Evolutionary conservation across 768 basidiomycete species (phyloP), one percentile per base, ranked within the genome.

Genomic region (Dendrothele bispora): DNA sequence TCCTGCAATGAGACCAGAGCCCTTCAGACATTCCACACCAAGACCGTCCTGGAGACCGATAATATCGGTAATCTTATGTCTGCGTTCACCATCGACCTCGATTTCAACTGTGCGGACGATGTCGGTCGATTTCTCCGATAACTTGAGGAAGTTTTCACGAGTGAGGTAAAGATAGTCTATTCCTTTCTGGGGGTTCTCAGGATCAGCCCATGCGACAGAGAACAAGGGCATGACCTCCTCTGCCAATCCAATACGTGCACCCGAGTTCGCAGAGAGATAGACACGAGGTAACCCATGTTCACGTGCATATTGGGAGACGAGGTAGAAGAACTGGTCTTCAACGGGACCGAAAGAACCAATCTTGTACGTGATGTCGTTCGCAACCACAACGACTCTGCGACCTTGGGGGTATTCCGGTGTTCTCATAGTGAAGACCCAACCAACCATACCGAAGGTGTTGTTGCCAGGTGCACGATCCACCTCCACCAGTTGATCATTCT

Each of bases 301-400:
- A 32, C 95, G 91, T 28, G 97, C 95, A 60, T 95, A 93, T 64
- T 94, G 86, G 3, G 95, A 95, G 43, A 89, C 94, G 47, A 89
- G 86, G 71, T 81, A 94, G 75, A 99, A 98, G 82, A 90, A 99
- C 50, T 92, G 88, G 68, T 99, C 97, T 64, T 99, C 97, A 2
- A 72, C 63, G 36, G 97, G 97, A 36, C 95, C 95, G 67, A 99
- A 99, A 11, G 97, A 98, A 44, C 97, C 97, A 54, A 98, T 98
- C 71, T 89, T 95, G 79, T 83, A 97, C 12, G 97, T 99, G 70
- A 98, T 99, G 59, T 99, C 97, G 69, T 99, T 99, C 46, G 97
- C 91, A 51, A 99, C 79, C 37, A 92, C 90, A 7, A 98, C 88
- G 1, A 84, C 82, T 51, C 80, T 83, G 59, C 97, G 89, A 24